Percentiles rank a stretch among this genome's conserved stretches.
These are phyloP conservation scores for Clitopilus hobsonii DNA, from an alignment of 768 basidiomycete genomes.

Conservation along the genomic window DNA sequence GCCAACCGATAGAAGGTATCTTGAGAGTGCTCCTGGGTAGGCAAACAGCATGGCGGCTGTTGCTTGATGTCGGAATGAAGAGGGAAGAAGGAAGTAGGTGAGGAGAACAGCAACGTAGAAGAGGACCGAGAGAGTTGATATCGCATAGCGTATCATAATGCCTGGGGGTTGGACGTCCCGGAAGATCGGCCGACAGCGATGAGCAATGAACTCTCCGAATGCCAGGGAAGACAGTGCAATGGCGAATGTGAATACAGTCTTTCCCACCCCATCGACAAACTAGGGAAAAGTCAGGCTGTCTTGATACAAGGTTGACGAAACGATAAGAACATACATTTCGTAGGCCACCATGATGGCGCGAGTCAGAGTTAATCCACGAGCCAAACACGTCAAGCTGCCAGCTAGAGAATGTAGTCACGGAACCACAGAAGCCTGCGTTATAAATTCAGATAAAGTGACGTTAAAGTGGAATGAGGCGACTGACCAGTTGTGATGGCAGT, in stretches of 20 bases:
- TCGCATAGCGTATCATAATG: constrained; percentile 39
- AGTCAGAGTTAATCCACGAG: constrained; percentile 72
- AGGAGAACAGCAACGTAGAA: constrained; percentile 74
- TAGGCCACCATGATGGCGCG: constrained; percentile 57
- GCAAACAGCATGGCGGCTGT: constrained; percentile 87
- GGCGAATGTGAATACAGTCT: constrained; percentile 73
- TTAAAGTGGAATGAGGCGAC: constrained; percentile 5
- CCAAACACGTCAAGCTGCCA: constrained; percentile 90
- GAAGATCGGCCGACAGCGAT: constrained; percentile 17
- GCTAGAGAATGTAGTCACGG: constrained; percentile 91
- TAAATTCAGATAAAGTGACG: not conserved
- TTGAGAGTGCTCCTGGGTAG: constrained; percentile 82
- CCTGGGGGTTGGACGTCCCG: constrained; percentile 34
- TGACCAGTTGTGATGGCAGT: constrained; percentile 83
- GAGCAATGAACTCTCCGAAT: constrained; percentile 66
- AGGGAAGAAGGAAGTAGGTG: constrained; percentile 71
- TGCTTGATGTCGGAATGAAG: constrained; percentile 66
- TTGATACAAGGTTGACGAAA: not conserved
- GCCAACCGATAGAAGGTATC: constrained; percentile 69
- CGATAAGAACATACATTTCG: constrained; percentile 52
- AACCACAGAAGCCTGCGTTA: constrained; percentile 85
- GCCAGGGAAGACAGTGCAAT: constrained; percentile 72
- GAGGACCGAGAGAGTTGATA: constrained; percentile 54
- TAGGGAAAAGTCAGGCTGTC: constrained; percentile 23
- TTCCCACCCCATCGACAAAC: constrained; percentile 85